Base-by-base conservation (phyloP, 257 asterid genomes). In the Leonotis leonurus region DNA sequence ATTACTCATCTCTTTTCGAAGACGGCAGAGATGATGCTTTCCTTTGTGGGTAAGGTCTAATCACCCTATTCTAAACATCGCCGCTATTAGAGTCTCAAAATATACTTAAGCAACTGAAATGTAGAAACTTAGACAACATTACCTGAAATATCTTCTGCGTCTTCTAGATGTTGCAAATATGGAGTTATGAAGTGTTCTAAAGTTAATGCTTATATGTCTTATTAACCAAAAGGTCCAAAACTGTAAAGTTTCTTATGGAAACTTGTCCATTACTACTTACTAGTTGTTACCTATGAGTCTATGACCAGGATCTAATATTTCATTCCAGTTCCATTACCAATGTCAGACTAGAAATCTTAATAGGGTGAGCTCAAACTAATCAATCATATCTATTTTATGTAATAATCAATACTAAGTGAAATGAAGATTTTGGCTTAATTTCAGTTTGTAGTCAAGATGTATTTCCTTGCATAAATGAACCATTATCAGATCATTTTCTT, bases 1-100 rank as follows among this genome's bases (percentile, higher is more conserved):
- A 84, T 72, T 90, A 83, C 62, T 85, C 96, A 8, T 81, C 96
- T 72, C 86, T 88, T 54, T 87, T 88, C 49, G 96, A 83, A 72
- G 92, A 83, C 33, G 81, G 84, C 71, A 78, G 76, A 76, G 85
- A 80, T 26, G 85, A 72, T 30, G 36, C 69, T 39, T 71, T 57
- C 67, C 70, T 68, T 13, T 57, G 16, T 49, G 75, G 90, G 96
- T 90, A 85, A 62, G 74, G 24, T 72, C 74, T 69, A 41, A 59
- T 58, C 43, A 39, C 64, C 52, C 61, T 70, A 40, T 58, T 69
- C 66, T 43, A 55, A 46, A 16, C 41, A 54, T 18, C 65, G 40
- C 16, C 36, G 18, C 13, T 45, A 25, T 17, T 62, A 52, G 20
- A 12, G n/a, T 3, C 27, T 53, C 65, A n/a, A 1, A n/a, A n/a